A percentile compares a stretch with the other conserved stretches of the same genome.
phyloP scores from a whole-genome alignment of 805 yeast genomes.

The Starmera pachycereana region DNA sequence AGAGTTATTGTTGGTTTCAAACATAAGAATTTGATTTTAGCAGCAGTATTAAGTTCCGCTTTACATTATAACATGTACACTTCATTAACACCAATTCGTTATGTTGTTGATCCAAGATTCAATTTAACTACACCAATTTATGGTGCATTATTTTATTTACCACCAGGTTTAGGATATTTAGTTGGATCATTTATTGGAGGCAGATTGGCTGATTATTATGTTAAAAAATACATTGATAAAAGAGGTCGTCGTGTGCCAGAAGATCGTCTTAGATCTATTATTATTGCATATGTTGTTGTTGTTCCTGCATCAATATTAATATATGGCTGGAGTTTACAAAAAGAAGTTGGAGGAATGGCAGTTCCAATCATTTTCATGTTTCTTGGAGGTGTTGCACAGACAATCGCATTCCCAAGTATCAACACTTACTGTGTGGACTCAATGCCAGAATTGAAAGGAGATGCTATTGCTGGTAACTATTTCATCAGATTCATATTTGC shows the following conservation, averaged over 20 bases:
- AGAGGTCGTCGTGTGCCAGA: conserved; percentile 37
- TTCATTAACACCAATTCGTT: conserved; percentile 43
- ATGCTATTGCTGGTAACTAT: conserved; percentile 46
- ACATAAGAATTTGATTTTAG: conserved; percentile 33
- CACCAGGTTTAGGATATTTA: conserved; percentile 48
- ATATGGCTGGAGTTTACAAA: conserved; percentile 45
- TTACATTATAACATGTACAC: conserved; percentile 40
- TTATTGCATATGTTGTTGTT: conserved; percentile 30
- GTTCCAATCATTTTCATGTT: conserved; percentile 42
- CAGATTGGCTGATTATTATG: conserved; percentile 37
- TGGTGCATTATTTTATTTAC: conserved; percentile 42
- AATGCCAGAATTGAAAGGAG: conserved; percentile 43
- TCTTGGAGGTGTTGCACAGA: conserved; percentile 38
- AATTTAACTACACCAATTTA: conserved; percentile 34
- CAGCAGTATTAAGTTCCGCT: conserved; percentile 31
- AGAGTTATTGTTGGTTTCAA: conserved; percentile 31
- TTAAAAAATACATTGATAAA: conserved; percentile 30
- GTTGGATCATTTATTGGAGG: conserved; percentile 44
- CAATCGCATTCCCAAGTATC: conserved; percentile 38
- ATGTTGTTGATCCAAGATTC: conserved; percentile 47
- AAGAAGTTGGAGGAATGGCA: conserved; percentile 43
- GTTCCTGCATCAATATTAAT: conserved; percentile 35
- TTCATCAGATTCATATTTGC: conserved; percentile 39
- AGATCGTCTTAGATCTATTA: conserved; percentile 35
- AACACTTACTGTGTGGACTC: conserved; percentile 53